Evolutionary conservation across 345 rosid species (phyloP).

Genomic region (Mercurialis annua): DNA sequence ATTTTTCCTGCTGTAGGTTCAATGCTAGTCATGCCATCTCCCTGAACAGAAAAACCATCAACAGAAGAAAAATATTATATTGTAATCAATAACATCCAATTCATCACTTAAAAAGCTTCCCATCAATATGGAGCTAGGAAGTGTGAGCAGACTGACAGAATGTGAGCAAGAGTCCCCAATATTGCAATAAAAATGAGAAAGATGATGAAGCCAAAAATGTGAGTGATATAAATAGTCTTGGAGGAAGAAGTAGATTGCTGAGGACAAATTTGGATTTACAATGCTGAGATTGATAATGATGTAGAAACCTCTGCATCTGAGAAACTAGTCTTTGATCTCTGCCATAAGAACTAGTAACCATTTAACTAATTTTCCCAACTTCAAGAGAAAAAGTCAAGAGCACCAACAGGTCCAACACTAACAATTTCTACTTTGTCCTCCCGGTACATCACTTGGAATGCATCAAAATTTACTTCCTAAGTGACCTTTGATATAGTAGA

Average conservation of each 20-base stretch:
- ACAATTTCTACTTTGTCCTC: not conserved
- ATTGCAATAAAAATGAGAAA: no score
- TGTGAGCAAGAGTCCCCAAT: no score
- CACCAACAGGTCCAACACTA: not conserved
- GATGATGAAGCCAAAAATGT: no score
- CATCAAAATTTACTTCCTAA: not conserved
- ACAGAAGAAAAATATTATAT: not conserved
- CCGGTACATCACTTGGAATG: not conserved
- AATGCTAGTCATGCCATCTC: conserved; percentile 86
- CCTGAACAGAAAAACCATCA: conserved; percentile 38
- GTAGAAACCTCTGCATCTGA: no score
- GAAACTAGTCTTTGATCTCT: no score
- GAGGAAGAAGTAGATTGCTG: not conserved
- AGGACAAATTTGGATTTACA: not conserved
- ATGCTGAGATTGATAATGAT: not conserved
- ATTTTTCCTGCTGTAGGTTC: conserved; percentile 83
- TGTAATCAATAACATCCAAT: not conserved
- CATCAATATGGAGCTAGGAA: not conserved
- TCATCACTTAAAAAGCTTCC: not conserved
- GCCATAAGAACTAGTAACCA: not conserved
- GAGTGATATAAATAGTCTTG: no score
- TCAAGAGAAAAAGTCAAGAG: not conserved
- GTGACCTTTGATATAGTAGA: not conserved
- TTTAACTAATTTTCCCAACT: not conserved
- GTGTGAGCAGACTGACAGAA: not conserved